Evolutionary conservation across 148 eudicot genomes (phyloP), one percentile per base, ranked within the genome.

Genomic region (Tetragonia tetragonoides): DNA sequence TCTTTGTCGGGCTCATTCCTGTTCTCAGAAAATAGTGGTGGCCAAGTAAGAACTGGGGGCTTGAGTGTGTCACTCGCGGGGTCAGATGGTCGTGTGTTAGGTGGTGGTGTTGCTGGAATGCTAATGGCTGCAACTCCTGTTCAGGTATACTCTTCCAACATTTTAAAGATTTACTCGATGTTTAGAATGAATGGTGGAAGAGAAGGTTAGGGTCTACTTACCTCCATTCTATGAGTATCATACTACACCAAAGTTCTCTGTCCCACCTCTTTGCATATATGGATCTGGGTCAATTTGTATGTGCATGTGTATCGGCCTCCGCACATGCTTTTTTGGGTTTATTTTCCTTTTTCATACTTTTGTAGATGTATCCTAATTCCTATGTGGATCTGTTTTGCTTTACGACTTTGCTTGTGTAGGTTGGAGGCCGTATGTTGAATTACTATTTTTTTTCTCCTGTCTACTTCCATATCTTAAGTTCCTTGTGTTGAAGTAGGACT

Each of bases 51-150:
- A 79, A 72, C 87, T 41, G 95, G 93, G 74, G 90, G 92, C 73
- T 83, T 94, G 82, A 88, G 92, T 76, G 88, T 92, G 21, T 90
- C 97, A 42, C 81, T 94, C 75, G 97, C 98, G 20, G 92, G 95
- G 4, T 78, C 95, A 62, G 98, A 94, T 86, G 95, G 97, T 15
- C 89, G 90, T 59, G 95, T 92, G 63, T 77, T 94, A 66, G 97
- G 98, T 63, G 98, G 98, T 73, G 90, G 91, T 68, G 90, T 94
- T 81, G 90, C 90, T 34, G 98, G 97, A 77, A 73, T 81, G 79
- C 85, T 94, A 24, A 74, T 81, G 80, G 98, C 97, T 15, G 97
- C 98, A 61, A 71, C 90, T 70, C 93, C 88, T 12, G 95, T 94
- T 73, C 97, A 94, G 98, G 98, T 92, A 65, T 65, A 10, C 37